Conservation (phyloP, 202 grass and related monocot genomes). For the Setaria italica region DNA sequence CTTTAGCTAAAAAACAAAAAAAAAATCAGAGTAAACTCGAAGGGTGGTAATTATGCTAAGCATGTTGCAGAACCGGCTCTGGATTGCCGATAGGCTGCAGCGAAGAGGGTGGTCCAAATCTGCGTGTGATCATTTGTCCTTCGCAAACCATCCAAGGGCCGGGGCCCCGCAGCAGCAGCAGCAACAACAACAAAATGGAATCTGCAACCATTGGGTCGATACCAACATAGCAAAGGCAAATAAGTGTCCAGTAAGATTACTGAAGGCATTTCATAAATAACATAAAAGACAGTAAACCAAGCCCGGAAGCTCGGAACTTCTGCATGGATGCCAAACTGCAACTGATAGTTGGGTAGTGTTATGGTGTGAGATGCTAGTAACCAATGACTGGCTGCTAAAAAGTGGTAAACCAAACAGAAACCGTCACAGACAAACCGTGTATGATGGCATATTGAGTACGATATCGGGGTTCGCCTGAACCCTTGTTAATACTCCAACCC, state of each 20-base stretch:
- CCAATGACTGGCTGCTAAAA: not conserved
- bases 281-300: too few relatives aligned
- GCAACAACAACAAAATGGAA: too few relatives aligned
- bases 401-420: not conserved
- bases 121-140: too few relatives aligned
- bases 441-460: not conserved
- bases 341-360: not conserved
- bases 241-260: too few relatives aligned
- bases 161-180: too few relatives aligned
- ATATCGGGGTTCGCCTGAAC: not conserved
- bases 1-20: conserved; percentile 37
- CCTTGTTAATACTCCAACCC: not conserved
- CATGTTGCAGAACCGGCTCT: not conserved
- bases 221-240: too few relatives aligned
- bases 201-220: too few relatives aligned
- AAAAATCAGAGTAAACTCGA: not conserved
- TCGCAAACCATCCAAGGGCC: too few relatives aligned
- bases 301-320: not conserved
- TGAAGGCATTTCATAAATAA: too few relatives aligned
- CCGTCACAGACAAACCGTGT: not conserved
- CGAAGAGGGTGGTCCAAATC: too few relatives aligned
- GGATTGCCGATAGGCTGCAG: too few relatives aligned
- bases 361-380: not conserved
- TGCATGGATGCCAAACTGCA: not conserved
- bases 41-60: not conserved